Evolutionary conservation across 176 grass and related monocot genomes (phyloP), one percentile per base, ranked within the genome.

Genomic region (Canna indica): DNA sequence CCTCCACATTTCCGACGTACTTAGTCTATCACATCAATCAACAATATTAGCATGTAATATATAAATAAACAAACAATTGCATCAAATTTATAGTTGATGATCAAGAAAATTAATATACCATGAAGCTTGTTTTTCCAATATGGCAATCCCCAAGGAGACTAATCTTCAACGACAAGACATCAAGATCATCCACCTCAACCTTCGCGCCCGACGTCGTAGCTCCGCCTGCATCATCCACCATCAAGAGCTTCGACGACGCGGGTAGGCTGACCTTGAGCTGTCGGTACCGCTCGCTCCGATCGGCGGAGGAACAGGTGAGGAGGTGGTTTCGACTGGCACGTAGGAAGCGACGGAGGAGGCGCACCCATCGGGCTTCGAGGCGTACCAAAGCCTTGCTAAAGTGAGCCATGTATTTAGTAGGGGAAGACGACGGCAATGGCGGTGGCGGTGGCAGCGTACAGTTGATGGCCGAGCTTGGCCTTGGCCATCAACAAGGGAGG

Each of bases 121-220:
- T 86, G 87, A 99, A 99, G 76, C 95, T 99, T 16, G 95, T 99
- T 79, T 99, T 99, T 50, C 95, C 95, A 56, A 85, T 89, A 45
- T 73, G 89, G 75, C 86, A 90, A 47, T 99, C 95, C 18, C 95
- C 95, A 64, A 99, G 95, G 67, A 99, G 61, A 80, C 86, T 90
- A 81, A 99, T 85, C 83, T 99, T 99, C 68, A 99, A 83, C 17
- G 75, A 79, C 31, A 99, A 69, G 69, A 99, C 68, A 72, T 99
- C 80, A 48, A 64, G 4, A 25, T 68, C 75, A 4, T n/a, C n/a
- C n/a, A n/a, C n/a, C n/a, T n/a, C n/a, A n/a, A n/a, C n/a, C n/a
- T n/a, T n/a, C n/a, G n/a, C n/a, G n/a, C n/a, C n/a, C n/a, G n/a
- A n/a, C n/a, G n/a, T n/a, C n/a, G n/a, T n/a, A n/a, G n/a, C n/a